Base-by-base conservation (phyloP, 148 eudicot species). In the Camellia japonica region DNA sequence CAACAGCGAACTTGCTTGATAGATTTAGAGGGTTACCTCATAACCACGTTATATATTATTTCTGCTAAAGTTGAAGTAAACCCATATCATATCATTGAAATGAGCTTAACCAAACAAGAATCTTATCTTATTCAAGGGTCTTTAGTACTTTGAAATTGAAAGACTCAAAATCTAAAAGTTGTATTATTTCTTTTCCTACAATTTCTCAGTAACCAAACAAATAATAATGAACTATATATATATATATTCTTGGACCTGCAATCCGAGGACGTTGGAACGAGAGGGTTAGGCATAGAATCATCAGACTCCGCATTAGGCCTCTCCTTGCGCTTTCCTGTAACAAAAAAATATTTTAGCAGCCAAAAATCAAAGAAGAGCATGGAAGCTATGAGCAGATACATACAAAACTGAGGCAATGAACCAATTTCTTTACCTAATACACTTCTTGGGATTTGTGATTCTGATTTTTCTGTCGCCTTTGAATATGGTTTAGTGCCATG, bases 271-370 rank as follows among this genome's bases (percentile, higher is more conserved):
- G 89, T 85, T 51, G 97, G 94, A 71, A 68, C 70, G 69, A 93
- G 91, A 75, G 87, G 77, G 83, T 84, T 83, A 60, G 84, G 83
- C 78, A 72, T 41, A 12, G 83, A 42, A 80, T 84, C 90, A 71
- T 80, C 71, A 15, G 75, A 16, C 49, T 82, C 91, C 16, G 42
- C 82, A 77, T 81, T 70, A 8, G 88, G 13, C 71, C 92, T 87
- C 79, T 89, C 91, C 77, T 90, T 91, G n/a, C 97, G 90, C 80
- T 93, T 93, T 46, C 97, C 97, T 93, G 78, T 75, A 60, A 7
- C 47, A 72, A 49, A 68, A 68, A 74, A 30, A 30, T 38, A 71
- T 58, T 68, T 23, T 38, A 3, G 8, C 76, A 8, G 78, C 56
- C 43, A 7, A 41, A 56, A 56, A 47, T 12, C 20, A 68, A 61